Conservation (phyloP, 2,329 filamentous ascomycete species). For the Cytospora chrysosperma region DNA sequence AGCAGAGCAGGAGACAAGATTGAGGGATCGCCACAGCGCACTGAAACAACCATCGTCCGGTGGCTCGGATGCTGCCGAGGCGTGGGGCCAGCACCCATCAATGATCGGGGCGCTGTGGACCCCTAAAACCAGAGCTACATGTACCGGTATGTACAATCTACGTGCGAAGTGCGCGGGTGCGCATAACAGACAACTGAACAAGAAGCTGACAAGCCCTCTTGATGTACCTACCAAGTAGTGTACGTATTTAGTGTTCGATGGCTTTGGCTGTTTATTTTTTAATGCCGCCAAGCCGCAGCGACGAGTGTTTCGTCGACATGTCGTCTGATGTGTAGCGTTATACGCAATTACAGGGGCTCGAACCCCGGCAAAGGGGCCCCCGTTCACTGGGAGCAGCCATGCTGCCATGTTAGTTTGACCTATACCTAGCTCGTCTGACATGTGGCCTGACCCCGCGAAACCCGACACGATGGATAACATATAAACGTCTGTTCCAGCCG, state of each 20-base stretch:
- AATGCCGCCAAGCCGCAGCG: background rate
- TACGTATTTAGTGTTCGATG: no score
- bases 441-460: slow-evolving; percentile 17
- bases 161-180: no score
- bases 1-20: background rate
- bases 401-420: background rate
- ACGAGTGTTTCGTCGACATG: background rate
- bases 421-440: slow-evolving; percentile 23
- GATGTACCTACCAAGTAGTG: no score
- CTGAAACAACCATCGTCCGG: slow-evolving; percentile 15
- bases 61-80: slow-evolving; percentile 17
- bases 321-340: background rate
- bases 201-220: background rate
- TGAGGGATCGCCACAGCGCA: background rate
- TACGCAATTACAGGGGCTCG: slow-evolving; percentile 16
- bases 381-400: background rate
- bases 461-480: background rate
- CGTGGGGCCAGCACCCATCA: slow-evolving; percentile 10
- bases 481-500: no score
- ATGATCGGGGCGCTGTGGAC: background rate
- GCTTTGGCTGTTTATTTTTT: no score
- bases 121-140: background rate
- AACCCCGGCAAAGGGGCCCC: slow-evolving; percentile 13
- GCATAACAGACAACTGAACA: no score
- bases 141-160: no score